Percentiles rank a stretch among this genome's conserved stretches.
phyloP scores from a whole-genome alignment of 108 stramenopile species.

The Aurantiochytrium sp. region DNA sequence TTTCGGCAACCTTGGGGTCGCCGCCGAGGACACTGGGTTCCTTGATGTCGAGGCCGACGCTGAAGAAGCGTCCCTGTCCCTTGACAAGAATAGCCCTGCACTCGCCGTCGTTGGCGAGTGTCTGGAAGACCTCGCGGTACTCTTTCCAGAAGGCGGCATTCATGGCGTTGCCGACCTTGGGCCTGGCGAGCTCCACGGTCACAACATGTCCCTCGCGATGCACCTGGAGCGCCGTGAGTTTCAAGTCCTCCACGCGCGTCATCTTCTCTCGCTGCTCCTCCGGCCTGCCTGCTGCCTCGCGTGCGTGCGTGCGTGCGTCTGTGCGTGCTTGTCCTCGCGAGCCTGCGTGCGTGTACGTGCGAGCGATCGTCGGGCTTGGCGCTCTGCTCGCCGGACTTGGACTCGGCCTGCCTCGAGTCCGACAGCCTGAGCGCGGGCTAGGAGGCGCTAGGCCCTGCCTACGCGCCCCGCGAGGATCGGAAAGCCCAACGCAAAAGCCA shows the following conservation, averaged over 20 bases:
- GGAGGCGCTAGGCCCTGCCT: too few relatives aligned
- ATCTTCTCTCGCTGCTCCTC: not conserved
- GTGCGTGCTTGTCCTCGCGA: too few relatives aligned
- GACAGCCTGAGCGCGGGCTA: too few relatives aligned
- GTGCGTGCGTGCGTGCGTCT: too few relatives aligned
- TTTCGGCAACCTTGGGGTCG: not conserved
- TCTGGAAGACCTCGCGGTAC: conserved; percentile 23
- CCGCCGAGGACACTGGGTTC: conserved; percentile 17
- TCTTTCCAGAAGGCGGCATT: conserved; percentile 38
- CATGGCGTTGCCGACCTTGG: conserved; percentile 40
- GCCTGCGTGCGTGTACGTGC: too few relatives aligned
- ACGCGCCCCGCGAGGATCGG: too few relatives aligned
- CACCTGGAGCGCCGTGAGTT: not conserved
- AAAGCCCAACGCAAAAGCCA: too few relatives aligned
- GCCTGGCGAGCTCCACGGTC: not conserved
- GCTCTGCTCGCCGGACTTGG: too few relatives aligned
- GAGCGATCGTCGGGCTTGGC: too few relatives aligned
- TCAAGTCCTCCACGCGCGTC: not conserved
- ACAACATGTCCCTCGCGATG: not conserved
- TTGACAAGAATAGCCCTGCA: conserved; percentile 32
- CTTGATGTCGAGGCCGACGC: conserved; percentile 45
- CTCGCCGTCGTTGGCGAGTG: conserved; percentile 20
- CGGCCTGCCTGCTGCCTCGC: too few relatives aligned
- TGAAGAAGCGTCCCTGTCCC: conserved; percentile 32
- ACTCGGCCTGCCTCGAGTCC: too few relatives aligned